Evolutionary conservation across 352 stramenopile species (phyloP).

Genomic region (Pythium rhizo-oryzae): DNA sequence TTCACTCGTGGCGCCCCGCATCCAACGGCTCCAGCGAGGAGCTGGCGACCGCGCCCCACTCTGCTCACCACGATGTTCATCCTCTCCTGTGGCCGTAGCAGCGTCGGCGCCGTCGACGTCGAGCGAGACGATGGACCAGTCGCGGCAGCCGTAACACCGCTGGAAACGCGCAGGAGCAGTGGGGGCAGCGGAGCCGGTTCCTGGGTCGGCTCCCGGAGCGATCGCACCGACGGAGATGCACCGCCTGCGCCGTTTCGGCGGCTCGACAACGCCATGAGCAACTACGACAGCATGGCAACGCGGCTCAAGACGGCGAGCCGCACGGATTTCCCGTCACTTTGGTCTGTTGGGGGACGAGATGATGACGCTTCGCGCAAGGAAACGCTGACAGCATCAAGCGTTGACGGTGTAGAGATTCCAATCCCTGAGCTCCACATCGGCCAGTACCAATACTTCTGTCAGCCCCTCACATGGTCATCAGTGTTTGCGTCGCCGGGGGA

Average conservation of each 20-base stretch:
- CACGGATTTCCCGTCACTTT: conserved; percentile 29
- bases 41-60: background rate
- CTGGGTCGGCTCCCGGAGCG: conserved; percentile 3
- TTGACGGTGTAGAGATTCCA: conserved; percentile 51
- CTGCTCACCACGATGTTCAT: conserved; percentile 37
- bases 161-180: conserved; percentile 4
- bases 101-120: conserved; percentile 23
- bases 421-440: conserved; percentile 70
- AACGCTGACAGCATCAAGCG: background rate
- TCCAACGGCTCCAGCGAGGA: background rate
- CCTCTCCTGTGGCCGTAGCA: conserved; percentile 39
- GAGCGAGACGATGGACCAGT: conserved; percentile 5
- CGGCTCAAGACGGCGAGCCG: conserved; percentile 28
- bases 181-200: conserved; percentile 3
- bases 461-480: conserved; percentile 66
- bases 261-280: conserved; percentile 30
- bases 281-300: conserved; percentile 42
- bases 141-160: conserved; percentile 5
- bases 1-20: background rate
- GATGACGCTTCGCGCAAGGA: background rate
- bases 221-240: conserved; percentile 1
- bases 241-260: background rate
- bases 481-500: conserved; percentile 74
- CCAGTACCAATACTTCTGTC: conserved; percentile 68
- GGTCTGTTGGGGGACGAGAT: conserved; percentile 5